Base-by-base conservation (phyloP, 1,139 yeast genomes). In the Meyerozyma elateridarum region DNA sequence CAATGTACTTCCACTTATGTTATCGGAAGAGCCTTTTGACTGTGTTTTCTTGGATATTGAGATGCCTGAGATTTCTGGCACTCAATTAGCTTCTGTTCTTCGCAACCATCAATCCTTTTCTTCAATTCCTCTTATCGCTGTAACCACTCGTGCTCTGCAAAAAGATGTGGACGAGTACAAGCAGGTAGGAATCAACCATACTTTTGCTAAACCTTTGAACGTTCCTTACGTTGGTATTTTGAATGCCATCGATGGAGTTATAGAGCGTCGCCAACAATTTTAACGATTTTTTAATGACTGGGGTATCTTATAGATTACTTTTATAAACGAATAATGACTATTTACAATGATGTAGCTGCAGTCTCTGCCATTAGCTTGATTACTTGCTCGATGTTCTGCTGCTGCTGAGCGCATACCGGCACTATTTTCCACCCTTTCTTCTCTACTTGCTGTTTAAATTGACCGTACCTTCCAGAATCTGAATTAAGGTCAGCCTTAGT, bases 401-500 rank as follows among this genome's bases (percentile, higher is more conserved):
- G 74, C 30, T 70, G 68, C 38, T 71, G 61, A 0, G 96, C 96
- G 60, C 96, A 85, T 29, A 91, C 82, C 0, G 97, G 96, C 2
- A 88, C 71, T 22, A 79, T 65, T 39, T 75, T 74, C 95, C 95
- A 87, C 0, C 54, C 60, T 22, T 32, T 31, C 16, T 41, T 48
- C 3, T 54, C 54, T 22, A 76, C 72, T 44, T 60, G 76, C 1
- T 56, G 46, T 34, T 59, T 62, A 29, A 87, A 59, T 7, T 32
- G 33, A 2, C 33, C 31, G 45, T 61, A 87, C 32, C 64, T 72
- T 17, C 57, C 64, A 27, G 70, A 63, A 17, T 78, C 59, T 2
- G 60, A 70, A 26, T 69, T 73, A 17, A 85, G 51, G 53, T 91
- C 98, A 1, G 96, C 97, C 54, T 91, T 91, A 11, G 96, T 88